These are phyloP conservation scores for Fusarium ramigenum DNA, from an alignment of 2,329 filamentous ascomycete species.

Conservation along the genomic window DNA sequence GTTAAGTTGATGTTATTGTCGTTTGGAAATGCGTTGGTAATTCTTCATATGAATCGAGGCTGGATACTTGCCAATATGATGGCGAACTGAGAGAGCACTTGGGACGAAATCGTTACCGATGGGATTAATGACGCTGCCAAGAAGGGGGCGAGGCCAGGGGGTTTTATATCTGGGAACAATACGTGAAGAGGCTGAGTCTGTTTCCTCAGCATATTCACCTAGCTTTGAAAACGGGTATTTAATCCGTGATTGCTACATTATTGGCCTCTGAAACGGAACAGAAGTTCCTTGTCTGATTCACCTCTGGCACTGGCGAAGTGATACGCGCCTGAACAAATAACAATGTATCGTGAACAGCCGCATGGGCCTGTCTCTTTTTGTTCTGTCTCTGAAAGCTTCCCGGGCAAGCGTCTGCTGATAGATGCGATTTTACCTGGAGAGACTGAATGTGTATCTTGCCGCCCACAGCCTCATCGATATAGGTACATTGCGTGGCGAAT, in stretches of 20 bases:
- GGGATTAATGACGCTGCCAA: not conserved
- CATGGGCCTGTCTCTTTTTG: not conserved
- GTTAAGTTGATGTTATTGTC: not conserved
- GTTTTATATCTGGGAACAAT: not conserved
- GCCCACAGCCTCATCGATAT: not conserved
- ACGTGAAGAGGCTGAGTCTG: not conserved
- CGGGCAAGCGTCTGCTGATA: accelerated
- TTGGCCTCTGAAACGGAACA: not conserved
- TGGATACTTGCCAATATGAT: not conserved
- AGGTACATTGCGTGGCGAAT: too few species aligned
- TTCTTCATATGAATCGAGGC: accelerated
- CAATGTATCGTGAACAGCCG: accelerated
- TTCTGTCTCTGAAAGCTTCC: too few species aligned
- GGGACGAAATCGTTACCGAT: not conserved
- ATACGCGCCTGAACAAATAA: not conserved
- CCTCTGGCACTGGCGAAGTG: too few species aligned
- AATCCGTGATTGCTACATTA: not conserved
- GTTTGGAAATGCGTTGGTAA: not conserved
- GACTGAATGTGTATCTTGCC: not conserved
- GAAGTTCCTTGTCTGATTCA: not conserved
- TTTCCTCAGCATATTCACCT: not conserved
- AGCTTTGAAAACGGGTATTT: not conserved
- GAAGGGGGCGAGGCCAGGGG: not conserved
- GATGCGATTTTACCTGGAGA: accelerated
- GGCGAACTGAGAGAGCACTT: too few species aligned